phyloP scores from a whole-genome alignment of 148 eudicot genomes.

The Diospyros lotus region DNA sequence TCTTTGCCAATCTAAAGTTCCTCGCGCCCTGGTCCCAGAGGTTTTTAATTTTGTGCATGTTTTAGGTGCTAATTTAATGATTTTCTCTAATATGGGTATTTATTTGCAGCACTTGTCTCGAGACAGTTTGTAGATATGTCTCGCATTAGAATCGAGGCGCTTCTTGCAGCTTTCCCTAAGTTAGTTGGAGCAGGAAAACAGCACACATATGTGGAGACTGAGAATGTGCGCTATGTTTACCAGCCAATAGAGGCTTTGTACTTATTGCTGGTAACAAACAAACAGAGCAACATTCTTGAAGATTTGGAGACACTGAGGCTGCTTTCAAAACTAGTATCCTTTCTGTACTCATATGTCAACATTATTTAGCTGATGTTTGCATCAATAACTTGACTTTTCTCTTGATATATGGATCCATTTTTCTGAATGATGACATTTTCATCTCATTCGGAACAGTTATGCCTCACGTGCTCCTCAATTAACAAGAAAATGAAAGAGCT shows the following conservation, averaged over 20 bases:
- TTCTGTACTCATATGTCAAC: background rate
- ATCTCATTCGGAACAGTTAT: background rate
- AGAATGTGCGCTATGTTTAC: conserved; percentile 93
- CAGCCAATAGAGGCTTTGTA: conserved; percentile 87
- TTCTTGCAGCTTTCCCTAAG: conserved; percentile 93
- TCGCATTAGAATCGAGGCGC: conserved; percentile 84
- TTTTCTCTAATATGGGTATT: background rate
- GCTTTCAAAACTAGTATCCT: conserved; percentile 92
- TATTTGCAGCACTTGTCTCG: conserved; percentile 67
- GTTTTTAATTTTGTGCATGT: background rate
- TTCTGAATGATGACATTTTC: background rate
- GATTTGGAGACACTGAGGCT: conserved; percentile 93
- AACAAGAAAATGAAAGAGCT: background rate
- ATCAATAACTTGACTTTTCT: background rate
- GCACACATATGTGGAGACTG: conserved; percentile 92
- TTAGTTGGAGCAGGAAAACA: conserved; percentile 94
- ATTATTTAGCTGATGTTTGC: background rate
- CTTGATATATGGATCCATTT: background rate
- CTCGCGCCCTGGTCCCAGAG: background rate
- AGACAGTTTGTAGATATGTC: conserved; percentile 93
- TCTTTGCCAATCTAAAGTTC: background rate
- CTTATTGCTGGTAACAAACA: conserved; percentile 84
- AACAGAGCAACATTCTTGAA: conserved; percentile 97
- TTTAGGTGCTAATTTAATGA: background rate
- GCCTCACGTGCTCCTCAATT: background rate